Evolutionary conservation across 2,329 filamentous ascomycete species (phyloP), one percentile per base, ranked within the genome.

Genomic region (Exophiala calicioides): DNA sequence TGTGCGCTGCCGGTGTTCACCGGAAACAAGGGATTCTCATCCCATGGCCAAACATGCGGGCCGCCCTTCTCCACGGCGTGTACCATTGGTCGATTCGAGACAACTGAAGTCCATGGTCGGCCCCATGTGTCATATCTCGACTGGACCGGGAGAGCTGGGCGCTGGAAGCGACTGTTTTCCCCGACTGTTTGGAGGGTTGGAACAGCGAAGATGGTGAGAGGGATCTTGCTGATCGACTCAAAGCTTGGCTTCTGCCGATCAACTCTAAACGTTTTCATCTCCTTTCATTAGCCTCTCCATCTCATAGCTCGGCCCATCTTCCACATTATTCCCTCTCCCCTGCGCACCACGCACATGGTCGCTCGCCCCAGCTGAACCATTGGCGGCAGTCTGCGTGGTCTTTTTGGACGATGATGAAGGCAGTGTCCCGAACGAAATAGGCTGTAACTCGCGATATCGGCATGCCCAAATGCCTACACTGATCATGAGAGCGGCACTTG

Each of bases 391-490:
- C 13, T 50, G 52, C 40, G 55, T 42, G 18, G 23, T 19, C 20
- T 39, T 44, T 27, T 29, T 43, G n/a, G 24, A 18, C 26, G n/a
- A n/a, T n/a, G n/a, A n/a, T n/a, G n/a, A n/a, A n/a, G 47, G 32
- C 3, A 39, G 60, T 2, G 85, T 85, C 15, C 89, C 89, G 63
- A 97, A 96, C 49, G 81, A 85, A 59, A 97, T 94, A 8, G 93
- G 91, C 61, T 82, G 79, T 45, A 98, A 72, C 69, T 98, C 93
- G 51, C 91, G 79, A 76, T 90, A 94, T 62, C 85, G 88, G 65
- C 91, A 97, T 3, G 85, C 88, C 88, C 91, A 97, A 27, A 94
- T 85, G 3, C 88, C 90, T 2, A 93, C 73, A 35, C 74, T 80
- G 6, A 77, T 80, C 82, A 87, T 87, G 27, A 86, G 63, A 0